Evolutionary conservation across 371 early-diverging fungal genomes (phyloP).

Genomic region (Mortierella sp.): DNA sequence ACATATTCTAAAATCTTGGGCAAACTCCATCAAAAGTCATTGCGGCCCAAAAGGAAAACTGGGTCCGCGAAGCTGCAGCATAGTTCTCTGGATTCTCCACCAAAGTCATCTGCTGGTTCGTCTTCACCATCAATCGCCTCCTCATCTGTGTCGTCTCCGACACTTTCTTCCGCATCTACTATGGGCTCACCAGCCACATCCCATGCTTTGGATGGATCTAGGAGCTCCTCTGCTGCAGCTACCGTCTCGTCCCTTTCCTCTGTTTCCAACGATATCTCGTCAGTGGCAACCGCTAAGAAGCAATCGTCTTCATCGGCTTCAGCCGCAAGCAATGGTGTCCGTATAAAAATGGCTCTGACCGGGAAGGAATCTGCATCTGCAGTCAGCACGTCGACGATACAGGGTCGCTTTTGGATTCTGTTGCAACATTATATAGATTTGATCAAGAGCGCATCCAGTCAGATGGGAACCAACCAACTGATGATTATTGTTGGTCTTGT

Average conservation of each 20-base stretch:
- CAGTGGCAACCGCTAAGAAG: not conserved
- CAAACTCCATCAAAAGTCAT: constrained; percentile 41
- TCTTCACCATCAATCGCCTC: constrained; percentile 8
- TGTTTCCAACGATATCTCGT: not conserved
- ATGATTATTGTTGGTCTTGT: constrained; percentile 38
- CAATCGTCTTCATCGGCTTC: not conserved
- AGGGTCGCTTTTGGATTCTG: constrained; percentile 18
- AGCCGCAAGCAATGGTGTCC: not conserved
- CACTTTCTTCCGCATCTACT: constrained; percentile 15
- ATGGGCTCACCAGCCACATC: not conserved
- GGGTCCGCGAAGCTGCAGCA: not conserved
- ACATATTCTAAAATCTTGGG: constrained; percentile 37
- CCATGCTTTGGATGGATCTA: not conserved
- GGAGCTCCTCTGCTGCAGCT: not conserved
- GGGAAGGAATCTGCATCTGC: constrained; percentile 10
- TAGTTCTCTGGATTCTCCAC: not conserved
- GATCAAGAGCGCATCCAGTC: constrained; percentile 8
- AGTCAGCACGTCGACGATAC: constrained; percentile 7
- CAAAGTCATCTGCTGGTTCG: constrained; percentile 4
- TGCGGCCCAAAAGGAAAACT: constrained; percentile 35
- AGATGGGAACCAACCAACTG: constrained; percentile 41
- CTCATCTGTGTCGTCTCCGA: constrained; percentile 6
- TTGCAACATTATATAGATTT: constrained; percentile 29
- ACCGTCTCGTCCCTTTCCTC: not conserved
- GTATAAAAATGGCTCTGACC: constrained; percentile 3